Percentiles rank a stretch among this genome's conserved stretches.
These are phyloP conservation scores for Cornus kousa DNA, from an alignment of 148 eudicot species.

Conservation along the genomic window DNA sequence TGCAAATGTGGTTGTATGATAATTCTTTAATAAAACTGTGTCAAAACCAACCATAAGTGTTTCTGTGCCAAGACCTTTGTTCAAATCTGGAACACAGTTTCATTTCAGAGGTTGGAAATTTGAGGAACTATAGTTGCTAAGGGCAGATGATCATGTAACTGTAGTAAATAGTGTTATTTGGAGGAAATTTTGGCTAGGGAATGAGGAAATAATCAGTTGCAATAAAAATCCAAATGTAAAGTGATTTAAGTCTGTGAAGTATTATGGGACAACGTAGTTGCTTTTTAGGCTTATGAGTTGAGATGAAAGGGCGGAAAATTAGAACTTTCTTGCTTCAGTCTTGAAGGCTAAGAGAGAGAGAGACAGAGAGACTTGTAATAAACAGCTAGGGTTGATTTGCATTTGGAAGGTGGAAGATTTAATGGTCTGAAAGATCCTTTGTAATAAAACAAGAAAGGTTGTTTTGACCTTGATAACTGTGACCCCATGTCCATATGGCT, in stretches of 20 bases:
- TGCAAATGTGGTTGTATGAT: too few species aligned
- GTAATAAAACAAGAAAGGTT: background rate
- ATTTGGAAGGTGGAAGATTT: background rate
- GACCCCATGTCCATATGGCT: background rate
- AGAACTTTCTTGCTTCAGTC: background rate
- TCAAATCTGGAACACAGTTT: background rate
- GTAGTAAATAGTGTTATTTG: background rate
- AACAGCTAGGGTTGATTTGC: background rate
- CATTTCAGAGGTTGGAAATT: background rate
- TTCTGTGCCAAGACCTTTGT: too few species aligned
- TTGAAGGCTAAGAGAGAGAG: background rate
- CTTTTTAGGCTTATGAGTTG: background rate
- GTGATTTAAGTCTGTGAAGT: background rate
- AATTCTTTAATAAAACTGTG: too few species aligned
- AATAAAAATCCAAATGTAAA: background rate
- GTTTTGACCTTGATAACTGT: background rate
- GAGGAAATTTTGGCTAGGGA: background rate
- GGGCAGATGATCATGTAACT: background rate
- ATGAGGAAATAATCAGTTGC: background rate
- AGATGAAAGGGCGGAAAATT: background rate
- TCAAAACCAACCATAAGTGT: too few species aligned
- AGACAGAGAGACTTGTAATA: too few species aligned
- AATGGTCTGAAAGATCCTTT: background rate
- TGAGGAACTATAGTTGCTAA: background rate
- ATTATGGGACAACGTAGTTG: background rate